Conservation (phyloP, 129 eudicot species). For the Apium graveolens region DNA sequence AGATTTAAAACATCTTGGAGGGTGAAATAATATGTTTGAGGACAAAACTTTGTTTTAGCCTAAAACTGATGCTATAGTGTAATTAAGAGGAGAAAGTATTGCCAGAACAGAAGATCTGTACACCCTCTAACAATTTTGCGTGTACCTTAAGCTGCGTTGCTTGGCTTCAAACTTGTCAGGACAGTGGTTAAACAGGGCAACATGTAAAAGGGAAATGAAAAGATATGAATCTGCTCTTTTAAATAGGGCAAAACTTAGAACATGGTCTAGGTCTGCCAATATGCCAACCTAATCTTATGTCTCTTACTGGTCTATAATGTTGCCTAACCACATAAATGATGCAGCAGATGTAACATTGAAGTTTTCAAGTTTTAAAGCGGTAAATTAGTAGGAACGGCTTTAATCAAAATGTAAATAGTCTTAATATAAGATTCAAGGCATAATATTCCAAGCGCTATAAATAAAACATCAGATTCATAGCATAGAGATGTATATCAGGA, state of each 20-base stretch:
- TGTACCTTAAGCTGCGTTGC: too few species aligned
- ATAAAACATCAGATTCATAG: not conserved
- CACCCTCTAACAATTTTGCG: not conserved
- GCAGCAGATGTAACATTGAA: not conserved
- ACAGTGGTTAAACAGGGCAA: not conserved
- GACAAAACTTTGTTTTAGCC: not conserved
- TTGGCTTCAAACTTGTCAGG: not conserved
- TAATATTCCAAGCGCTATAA: not conserved
- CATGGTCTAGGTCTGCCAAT: not conserved
- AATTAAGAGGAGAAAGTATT: not conserved
- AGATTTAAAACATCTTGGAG: not conserved
- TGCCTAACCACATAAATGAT: not conserved
- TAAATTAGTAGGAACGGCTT: not conserved
- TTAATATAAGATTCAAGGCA: not conserved
- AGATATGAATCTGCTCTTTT: not conserved
- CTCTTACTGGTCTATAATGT: not conserved
- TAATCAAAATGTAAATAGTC: not conserved
- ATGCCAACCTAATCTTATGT: not conserved
- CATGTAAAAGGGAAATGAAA: too few species aligned
- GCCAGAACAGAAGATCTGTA: not conserved
- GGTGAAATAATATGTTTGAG: not conserved
- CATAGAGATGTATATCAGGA: not conserved
- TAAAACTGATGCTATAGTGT: not conserved
- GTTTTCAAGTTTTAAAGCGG: not conserved
- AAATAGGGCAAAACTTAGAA: too few species aligned